phyloP scores from a whole-genome alignment of 192 early-diverging fungal species.

The Coemansia sp. region DNA sequence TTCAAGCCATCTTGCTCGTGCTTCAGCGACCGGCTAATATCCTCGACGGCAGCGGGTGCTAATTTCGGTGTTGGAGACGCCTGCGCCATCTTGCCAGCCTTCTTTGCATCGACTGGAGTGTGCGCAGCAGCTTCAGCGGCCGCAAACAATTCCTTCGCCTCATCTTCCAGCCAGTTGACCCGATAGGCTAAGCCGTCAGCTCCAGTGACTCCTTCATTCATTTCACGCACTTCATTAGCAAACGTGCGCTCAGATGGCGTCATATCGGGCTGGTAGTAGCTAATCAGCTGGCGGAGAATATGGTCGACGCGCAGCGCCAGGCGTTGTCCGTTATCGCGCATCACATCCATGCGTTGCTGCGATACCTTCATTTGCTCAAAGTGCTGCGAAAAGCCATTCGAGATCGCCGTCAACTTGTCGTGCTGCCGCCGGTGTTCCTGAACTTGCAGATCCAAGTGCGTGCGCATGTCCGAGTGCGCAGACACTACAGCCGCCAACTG shows the following conservation, averaged over 20 bases:
- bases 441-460: constrained; percentile 40
- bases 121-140: neutral
- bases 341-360: constrained; percentile 50
- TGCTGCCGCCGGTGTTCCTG: constrained; percentile 56
- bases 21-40: constrained; percentile 26
- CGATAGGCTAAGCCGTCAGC: constrained; percentile 24
- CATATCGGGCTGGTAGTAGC: constrained; percentile 63
- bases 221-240: constrained; percentile 33
- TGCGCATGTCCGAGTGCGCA: constrained; percentile 48
- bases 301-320: constrained; percentile 61
- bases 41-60: constrained; percentile 15
- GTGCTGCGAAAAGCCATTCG: constrained; percentile 41
- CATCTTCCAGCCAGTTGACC: constrained; percentile 32
- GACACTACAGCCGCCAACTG: constrained; percentile 53
- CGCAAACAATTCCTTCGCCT: constrained; percentile 29
- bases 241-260: constrained; percentile 58
- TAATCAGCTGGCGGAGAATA: constrained; percentile 65
- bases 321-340: constrained; percentile 40
- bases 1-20: constrained; percentile 24
- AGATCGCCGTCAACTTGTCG: constrained; percentile 44
- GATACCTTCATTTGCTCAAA: constrained; percentile 46
- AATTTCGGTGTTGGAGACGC: constrained; percentile 7
- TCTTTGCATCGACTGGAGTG: neutral
- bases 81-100: constrained; percentile 13
- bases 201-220: constrained; percentile 31